Conservation (phyloP, 805 yeast genomes). For the Yueomyces sinensis region DNA sequence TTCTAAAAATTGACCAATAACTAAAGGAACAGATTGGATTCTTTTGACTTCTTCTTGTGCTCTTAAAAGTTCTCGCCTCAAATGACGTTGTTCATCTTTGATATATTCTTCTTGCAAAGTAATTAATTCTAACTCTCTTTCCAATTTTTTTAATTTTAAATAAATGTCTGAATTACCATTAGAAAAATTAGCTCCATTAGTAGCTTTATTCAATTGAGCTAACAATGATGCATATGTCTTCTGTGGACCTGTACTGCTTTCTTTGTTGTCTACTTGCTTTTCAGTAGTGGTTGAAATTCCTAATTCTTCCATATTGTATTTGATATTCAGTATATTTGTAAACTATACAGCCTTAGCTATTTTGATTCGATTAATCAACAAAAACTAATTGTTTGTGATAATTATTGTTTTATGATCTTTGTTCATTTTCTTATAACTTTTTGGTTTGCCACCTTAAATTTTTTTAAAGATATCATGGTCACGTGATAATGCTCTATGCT, state of each 20-base stretch:
- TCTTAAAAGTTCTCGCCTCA: conserved; percentile 84
- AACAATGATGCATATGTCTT: conserved; percentile 22
- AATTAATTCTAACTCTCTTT: conserved; percentile 78
- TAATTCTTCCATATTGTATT: conserved; percentile 53
- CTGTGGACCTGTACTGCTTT: conserved; percentile 14
- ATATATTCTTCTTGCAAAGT: conserved; percentile 89
- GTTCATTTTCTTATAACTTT: too few relatives aligned
- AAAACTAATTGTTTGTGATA: too few relatives aligned
- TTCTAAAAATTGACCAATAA: conserved; percentile 94
- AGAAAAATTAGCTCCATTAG: conserved; percentile 4
- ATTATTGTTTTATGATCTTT: too few relatives aligned
- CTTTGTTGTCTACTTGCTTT: conserved; percentile 18
- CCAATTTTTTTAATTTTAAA: conserved; percentile 71
- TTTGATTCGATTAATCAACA: too few relatives aligned
- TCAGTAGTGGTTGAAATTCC: conserved; percentile 32
- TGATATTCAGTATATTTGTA: too few relatives aligned
- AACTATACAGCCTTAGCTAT: too few relatives aligned
- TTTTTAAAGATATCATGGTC: too few relatives aligned
- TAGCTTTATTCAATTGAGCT: conserved; percentile 17
- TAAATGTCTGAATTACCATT: conserved; percentile 51
- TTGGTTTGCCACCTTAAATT: too few relatives aligned
- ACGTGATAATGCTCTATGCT: too few relatives aligned
- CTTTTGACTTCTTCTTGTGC: conserved; percentile 98
- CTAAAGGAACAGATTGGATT: conserved; percentile 94
- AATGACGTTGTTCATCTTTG: conserved; percentile 94